phyloP scores from a whole-genome alignment of 2,329 filamentous ascomycete species.

The Cercospora zeina region DNA sequence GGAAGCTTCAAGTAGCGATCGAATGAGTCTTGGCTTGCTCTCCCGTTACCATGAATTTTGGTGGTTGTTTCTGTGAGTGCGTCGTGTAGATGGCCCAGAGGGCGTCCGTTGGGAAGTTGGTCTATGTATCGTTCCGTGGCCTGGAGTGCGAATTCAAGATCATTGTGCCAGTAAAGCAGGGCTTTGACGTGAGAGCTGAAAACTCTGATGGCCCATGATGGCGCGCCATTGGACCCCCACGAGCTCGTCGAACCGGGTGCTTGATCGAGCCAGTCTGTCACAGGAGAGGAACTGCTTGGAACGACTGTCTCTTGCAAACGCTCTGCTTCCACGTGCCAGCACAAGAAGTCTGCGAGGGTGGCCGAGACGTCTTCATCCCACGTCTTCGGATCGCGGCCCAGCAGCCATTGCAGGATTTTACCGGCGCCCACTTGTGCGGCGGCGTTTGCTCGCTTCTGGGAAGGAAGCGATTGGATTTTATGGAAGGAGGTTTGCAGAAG shows the following conservation, averaged over 20 bases:
- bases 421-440: neutral
- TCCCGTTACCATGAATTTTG: neutral
- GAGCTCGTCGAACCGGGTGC: neutral
- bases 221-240: neutral
- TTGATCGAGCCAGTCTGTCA: neutral
- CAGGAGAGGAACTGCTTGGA: neutral
- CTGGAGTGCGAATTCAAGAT: neutral
- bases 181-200: neutral
- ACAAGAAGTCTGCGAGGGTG: neutral
- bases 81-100: neutral
- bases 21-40: neutral
- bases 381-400: neutral
- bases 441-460: neutral
- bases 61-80: neutral
- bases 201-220: neutral
- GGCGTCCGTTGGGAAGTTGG: neutral
- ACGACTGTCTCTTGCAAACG: neutral
- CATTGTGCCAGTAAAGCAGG: neutral
- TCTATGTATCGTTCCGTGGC: neutral
- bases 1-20: neutral
- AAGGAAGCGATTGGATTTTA: neutral
- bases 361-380: neutral
- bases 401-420: neutral
- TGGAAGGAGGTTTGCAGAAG: neutral
- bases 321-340: neutral